Percentiles rank a stretch among this genome's conserved stretches.
Evolutionary conservation across 352 stramenopile species (phyloP).

Genomic region (Pythium insidiosum): DNA sequence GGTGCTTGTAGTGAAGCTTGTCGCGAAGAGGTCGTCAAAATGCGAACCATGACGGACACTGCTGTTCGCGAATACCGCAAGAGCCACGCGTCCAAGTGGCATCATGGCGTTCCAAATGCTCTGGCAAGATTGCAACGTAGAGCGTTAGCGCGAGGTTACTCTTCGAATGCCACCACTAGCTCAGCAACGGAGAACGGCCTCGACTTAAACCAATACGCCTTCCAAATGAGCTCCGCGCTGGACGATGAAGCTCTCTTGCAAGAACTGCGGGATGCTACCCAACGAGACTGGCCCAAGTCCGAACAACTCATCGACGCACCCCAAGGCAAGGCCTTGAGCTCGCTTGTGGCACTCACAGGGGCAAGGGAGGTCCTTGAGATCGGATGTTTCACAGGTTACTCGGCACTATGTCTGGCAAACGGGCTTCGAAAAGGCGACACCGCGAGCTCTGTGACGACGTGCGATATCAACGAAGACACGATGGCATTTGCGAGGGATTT

Average conservation of each 20-base stretch:
- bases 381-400: slow-evolving; percentile 93
- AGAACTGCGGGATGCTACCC: slow-evolving; percentile 31
- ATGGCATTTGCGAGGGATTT: slow-evolving; percentile 41
- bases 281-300: slow-evolving; percentile 28
- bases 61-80: background rate
- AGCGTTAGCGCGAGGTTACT: too few relatives aligned
- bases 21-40: background rate
- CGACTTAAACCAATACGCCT: slow-evolving; percentile 17
- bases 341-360: slow-evolving; percentile 71
- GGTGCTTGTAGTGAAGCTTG: slow-evolving; percentile 2
- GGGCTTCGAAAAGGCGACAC: slow-evolving; percentile 17
- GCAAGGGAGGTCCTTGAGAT: slow-evolving; percentile 85
- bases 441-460: slow-evolving; percentile 41
- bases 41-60: background rate
- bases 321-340: slow-evolving; percentile 50
- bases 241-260: slow-evolving; percentile 24
- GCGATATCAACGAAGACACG: slow-evolving; percentile 40
- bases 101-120: slow-evolving; percentile 3
- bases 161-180: background rate
- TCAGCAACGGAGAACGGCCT: background rate
- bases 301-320: slow-evolving; percentile 55
- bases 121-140: background rate
- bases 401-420: slow-evolving; percentile 79
- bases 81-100: slow-evolving; percentile 1
- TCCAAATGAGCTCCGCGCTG: slow-evolving; percentile 6